Evolutionary conservation across 164 flowering plant genomes (phyloP), one percentile per base, ranked within the genome.

Genomic region (Euptelea pleiosperma): DNA sequence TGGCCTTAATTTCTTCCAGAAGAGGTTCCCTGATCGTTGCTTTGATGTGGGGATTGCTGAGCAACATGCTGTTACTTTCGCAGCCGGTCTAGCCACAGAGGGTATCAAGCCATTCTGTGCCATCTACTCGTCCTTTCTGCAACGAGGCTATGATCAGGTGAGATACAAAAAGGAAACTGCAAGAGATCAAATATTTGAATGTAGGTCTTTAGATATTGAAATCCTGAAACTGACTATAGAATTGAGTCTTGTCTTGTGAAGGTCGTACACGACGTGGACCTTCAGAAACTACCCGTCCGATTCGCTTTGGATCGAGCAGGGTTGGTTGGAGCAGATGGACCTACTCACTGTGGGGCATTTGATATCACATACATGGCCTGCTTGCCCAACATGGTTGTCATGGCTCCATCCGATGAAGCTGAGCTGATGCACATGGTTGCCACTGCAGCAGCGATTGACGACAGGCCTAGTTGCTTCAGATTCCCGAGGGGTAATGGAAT

Each of bases 91-190:
- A 58, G 98, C 98, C 15, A 52, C 86, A 1, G 96, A 92, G 58
- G 98, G 98, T 33, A 79, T 92, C 66, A 92, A 92, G 75, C 98
- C 98, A 43, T 92, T 92, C 53, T 92, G 96, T 69, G 89, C 96
- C 7, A 92, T 92, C 57, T 92, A 92, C 70, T 92, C 98, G 1
- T 70, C 98, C 0, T 89, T 92, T 68, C 74, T 89, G 26, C 98
- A 89, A 65, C 67, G 98, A 67, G 98, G 90, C 25, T 92, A 81
- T 71, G 98, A 92, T 65, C 98, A 89, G 82, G 98, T 85, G 37
- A 70, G 60, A 14, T 22, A 14, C 1, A 14, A 28, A 55, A 16
- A 0, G 18, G 19, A 44, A 43, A 31, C 37, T 3, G 37, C 16
- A 50, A 2, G 16, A 64, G 8, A 18, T 12, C 35, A 12, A 29